A percentile compares a stretch with the other conserved stretches of the same genome.
phyloP scores from a whole-genome alignment of 192 early-diverging fungal species.

The Coemansia erecta region DNA sequence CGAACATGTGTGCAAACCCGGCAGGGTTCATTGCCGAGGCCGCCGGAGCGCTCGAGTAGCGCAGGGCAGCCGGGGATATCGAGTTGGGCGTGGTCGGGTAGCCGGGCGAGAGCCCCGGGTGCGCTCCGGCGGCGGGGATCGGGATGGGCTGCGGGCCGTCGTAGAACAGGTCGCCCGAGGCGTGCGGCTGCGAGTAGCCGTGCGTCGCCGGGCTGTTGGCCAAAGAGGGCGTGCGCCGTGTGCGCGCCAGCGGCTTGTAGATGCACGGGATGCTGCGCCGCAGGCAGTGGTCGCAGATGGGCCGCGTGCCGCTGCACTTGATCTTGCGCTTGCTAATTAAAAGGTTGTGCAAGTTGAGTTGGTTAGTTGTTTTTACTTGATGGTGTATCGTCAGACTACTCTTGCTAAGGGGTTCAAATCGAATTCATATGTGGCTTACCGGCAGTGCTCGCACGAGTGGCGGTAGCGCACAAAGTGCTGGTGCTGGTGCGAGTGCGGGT shows the following conservation, averaged over 20 bases:
- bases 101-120: not conserved
- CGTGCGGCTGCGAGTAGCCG: too few relatives aligned
- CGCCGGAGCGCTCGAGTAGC: constrained; percentile 10
- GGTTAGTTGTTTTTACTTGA: too few relatives aligned
- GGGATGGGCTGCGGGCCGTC: constrained; percentile 11
- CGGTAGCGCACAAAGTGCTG: constrained; percentile 33
- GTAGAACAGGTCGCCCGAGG: not conserved
- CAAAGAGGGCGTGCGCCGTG: constrained; percentile 27
- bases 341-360: not conserved
- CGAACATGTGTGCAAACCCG: not conserved
- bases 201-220: constrained; percentile 1
- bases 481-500: constrained; percentile 6
- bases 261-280: constrained; percentile 38
- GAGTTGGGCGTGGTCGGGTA: not conserved
- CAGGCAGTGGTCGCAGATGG: constrained; percentile 44
- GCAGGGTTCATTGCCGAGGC: not conserved
- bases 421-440: constrained; percentile 16
- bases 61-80: not conserved
- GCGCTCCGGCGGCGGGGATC: too few relatives aligned
- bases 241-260: constrained; percentile 43
- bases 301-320: constrained; percentile 52
- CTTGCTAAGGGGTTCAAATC: too few relatives aligned
- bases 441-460: constrained; percentile 52
- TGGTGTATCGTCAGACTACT: too few relatives aligned
- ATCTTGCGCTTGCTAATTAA: constrained; percentile 44